A percentile compares a stretch with the other conserved stretches of the same genome.
Evolutionary conservation across 176 grass and related monocot genomes (phyloP).

Genomic region (Juncus effusus): DNA sequence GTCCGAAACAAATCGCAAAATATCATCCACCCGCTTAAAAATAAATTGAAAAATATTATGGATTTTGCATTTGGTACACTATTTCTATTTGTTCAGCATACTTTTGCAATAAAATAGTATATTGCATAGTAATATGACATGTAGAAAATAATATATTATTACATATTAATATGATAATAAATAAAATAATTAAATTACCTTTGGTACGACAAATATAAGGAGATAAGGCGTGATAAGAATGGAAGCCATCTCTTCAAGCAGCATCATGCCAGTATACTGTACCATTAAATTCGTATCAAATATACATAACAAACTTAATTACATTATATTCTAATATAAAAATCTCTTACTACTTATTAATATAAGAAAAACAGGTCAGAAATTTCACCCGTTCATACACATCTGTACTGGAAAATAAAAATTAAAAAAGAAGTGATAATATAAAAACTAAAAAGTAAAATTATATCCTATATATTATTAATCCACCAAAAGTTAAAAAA

Average conservation of each 20-base stretch:
- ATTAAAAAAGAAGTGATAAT: no score
- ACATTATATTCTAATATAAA: no score
- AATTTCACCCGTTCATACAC: background rate
- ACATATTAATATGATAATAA: background rate
- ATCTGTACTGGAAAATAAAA: background rate
- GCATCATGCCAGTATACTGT: conserved; percentile 95
- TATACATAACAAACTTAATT: no score
- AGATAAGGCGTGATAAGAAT: conserved; percentile 89
- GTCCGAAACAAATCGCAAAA: conserved; percentile 92
- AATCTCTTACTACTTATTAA: conserved; percentile 1
- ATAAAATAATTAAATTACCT: conserved; percentile 47
- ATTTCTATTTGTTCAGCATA: no score
- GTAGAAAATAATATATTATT: no score
- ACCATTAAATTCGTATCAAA: conserved; percentile 22
- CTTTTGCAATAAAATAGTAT: no score
- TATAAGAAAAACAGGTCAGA: background rate
- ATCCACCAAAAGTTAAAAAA: no score
- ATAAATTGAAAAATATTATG: background rate
- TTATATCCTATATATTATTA: no score
- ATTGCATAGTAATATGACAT: no score
- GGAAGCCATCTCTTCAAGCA: conserved; percentile 95
- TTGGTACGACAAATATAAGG: conserved; percentile 84
- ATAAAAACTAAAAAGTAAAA: no score
- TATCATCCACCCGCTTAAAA: conserved; percentile 78
- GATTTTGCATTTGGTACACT: background rate